Conservation (phyloP, 805 yeast species). For the Monosporozyma solicola region DNA sequence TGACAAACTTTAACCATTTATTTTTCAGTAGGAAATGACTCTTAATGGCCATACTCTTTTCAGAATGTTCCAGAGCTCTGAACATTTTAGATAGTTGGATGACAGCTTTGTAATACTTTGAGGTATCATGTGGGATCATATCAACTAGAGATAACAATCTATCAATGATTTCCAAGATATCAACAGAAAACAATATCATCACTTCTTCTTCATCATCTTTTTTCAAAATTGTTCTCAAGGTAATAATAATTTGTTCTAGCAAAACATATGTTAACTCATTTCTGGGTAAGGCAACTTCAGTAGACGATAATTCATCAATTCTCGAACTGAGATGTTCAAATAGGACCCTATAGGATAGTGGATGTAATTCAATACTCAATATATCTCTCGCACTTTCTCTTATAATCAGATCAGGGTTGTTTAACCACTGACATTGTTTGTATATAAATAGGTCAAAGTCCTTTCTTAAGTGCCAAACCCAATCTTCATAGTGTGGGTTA, state of each 20-base stretch:
- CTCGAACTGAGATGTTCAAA: slow-evolving; percentile 36
- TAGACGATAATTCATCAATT: slow-evolving; percentile 27
- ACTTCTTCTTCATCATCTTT: slow-evolving; percentile 27
- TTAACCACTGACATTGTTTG: slow-evolving; percentile 41
- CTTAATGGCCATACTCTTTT: slow-evolving; percentile 18
- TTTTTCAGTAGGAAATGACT: slow-evolving; percentile 45
- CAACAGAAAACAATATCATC: slow-evolving; percentile 29
- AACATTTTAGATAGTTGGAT: slow-evolving; percentile 30
- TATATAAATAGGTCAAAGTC: slow-evolving; percentile 41
- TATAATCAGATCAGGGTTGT: slow-evolving; percentile 42
- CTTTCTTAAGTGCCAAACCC: slow-evolving; percentile 27
- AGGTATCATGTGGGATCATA: slow-evolving; percentile 16
- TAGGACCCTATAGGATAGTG: slow-evolving; percentile 43
- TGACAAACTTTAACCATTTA: slow-evolving; percentile 36
- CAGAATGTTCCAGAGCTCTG: slow-evolving; percentile 25
- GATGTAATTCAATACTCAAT: slow-evolving; percentile 54
- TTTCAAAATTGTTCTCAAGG: slow-evolving; percentile 34
- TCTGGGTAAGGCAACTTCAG: slow-evolving; percentile 17
- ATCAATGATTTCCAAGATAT: slow-evolving; percentile 30
- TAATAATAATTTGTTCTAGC: slow-evolving; percentile 42
- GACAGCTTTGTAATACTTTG: slow-evolving; percentile 25
- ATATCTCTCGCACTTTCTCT: slow-evolving; percentile 70
- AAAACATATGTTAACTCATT: slow-evolving; percentile 27
- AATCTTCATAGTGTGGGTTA: slow-evolving; percentile 10
- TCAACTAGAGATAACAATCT: slow-evolving; percentile 21